These are phyloP conservation scores for Taphrina flavorubra DNA, from an alignment of 1,139 yeast genomes.

Conservation along the genomic window DNA sequence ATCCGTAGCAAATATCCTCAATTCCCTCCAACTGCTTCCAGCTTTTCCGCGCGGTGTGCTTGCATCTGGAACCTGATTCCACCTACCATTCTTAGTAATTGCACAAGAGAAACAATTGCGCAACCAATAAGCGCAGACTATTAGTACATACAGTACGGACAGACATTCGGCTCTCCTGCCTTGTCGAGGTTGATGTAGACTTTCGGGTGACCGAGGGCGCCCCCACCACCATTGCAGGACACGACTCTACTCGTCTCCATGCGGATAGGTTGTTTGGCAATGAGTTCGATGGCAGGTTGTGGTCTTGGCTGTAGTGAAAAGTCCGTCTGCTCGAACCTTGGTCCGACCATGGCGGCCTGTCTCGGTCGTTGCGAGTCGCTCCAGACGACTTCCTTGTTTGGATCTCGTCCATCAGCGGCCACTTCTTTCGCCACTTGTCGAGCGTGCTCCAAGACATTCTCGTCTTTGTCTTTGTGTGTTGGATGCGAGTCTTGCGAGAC, in stretches of 20 bases:
- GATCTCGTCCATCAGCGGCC: slow-evolving; percentile 63
- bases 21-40: slow-evolving; percentile 36
- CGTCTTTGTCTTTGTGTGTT: slow-evolving; percentile 34
- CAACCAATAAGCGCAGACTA: too few relatives aligned
- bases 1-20: not conserved
- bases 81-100: slow-evolving; percentile 3
- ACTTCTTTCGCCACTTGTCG: slow-evolving; percentile 38
- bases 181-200: slow-evolving; percentile 80
- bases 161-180: slow-evolving; percentile 66
- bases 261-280: slow-evolving; percentile 73
- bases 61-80: slow-evolving; percentile 40
- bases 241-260: slow-evolving; percentile 70
- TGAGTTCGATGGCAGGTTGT: slow-evolving; percentile 81
- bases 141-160: slow-evolving; percentile 68
- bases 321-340: slow-evolving; percentile 76
- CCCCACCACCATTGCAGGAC: slow-evolving; percentile 83
- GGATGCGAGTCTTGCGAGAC: slow-evolving; percentile 10
- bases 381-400: slow-evolving; percentile 75
- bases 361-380: slow-evolving; percentile 70
- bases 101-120: not conserved
- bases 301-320: slow-evolving; percentile 70
- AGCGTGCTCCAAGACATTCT: slow-evolving; percentile 39
- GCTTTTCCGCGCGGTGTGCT: slow-evolving; percentile 34
- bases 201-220: slow-evolving; percentile 83
- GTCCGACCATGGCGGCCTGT: slow-evolving; percentile 63